Evolutionary conservation across 2,329 filamentous ascomycete genomes (phyloP).

Genomic region (Phaeosphaeria sp.): DNA sequence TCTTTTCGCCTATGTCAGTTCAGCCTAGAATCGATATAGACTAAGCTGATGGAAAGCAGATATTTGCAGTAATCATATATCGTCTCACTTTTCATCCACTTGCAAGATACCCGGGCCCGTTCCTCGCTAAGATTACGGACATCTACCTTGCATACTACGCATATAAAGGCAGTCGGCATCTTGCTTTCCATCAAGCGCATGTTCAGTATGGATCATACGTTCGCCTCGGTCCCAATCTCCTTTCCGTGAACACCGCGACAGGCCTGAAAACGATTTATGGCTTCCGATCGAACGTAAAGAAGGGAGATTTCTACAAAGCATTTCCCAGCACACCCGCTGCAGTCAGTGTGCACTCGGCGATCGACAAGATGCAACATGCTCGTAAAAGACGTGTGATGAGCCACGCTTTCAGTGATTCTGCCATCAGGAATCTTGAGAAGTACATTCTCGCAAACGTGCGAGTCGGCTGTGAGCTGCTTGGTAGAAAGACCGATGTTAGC

Average conservation of each 20-base stretch:
- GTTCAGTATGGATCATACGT: constrained; percentile 73
- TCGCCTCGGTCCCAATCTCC: constrained; percentile 78
- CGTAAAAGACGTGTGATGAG: constrained; percentile 55
- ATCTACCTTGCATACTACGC: constrained; percentile 66
- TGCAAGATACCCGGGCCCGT: constrained; percentile 52
- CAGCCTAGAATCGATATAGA: not conserved
- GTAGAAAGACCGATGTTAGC: constrained; percentile 19
- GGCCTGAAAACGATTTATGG: constrained; percentile 59
- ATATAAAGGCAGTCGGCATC: constrained; percentile 75
- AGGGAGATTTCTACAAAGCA: constrained; percentile 57
- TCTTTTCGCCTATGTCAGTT: constrained; percentile 34
- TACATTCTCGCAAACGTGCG: constrained; percentile 54
- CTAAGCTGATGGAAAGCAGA: constrained; percentile 23
- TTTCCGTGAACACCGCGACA: constrained; percentile 76
- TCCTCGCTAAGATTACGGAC: constrained; percentile 47
- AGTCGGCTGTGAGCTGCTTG: constrained; percentile 47
- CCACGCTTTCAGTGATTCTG: constrained; percentile 55
- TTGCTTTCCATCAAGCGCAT: constrained; percentile 75
- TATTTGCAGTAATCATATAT: constrained; percentile 42
- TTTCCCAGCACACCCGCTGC: constrained; percentile 53
- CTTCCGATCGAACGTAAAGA: constrained; percentile 56
- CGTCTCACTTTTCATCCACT: constrained; percentile 53
- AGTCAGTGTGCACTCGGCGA: constrained; percentile 53
- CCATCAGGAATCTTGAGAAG: constrained; percentile 55
- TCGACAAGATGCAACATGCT: constrained; percentile 55